phyloP scores from a whole-genome alignment of 345 rosid genomes.

The Eutrema yunnanense region DNA sequence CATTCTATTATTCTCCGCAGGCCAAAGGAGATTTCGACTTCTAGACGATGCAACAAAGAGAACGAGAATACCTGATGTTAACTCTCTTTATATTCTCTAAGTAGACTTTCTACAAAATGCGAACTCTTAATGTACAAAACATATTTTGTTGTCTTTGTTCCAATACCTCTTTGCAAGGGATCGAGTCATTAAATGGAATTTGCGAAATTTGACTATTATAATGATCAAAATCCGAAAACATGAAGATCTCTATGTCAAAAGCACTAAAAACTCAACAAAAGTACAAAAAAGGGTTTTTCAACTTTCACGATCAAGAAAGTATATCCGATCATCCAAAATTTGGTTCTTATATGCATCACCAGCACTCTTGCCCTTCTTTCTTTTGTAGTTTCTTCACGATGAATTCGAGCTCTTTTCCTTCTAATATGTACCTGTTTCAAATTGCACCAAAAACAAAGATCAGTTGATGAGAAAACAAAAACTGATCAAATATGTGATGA shows the following conservation, averaged over 20 bases:
- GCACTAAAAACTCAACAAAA: neutral
- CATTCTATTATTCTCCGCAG: neutral
- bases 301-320: neutral
- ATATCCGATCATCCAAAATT: neutral
- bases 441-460: neutral
- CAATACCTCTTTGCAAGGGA: neutral
- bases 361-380: slow-evolving; percentile 21
- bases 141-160: neutral
- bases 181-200: neutral
- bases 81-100: neutral
- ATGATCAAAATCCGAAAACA: neutral
- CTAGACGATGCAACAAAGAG: neutral
- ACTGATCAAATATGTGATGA: neutral
- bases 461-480: neutral
- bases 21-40: slow-evolving; percentile 13
- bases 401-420: slow-evolving; percentile 17
- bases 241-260: neutral
- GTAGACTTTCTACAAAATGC: neutral
- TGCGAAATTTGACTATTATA: neutral
- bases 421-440: slow-evolving; percentile 9
- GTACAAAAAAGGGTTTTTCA: neutral
- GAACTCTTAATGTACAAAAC: neutral
- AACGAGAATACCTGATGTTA: neutral
- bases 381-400: slow-evolving; percentile 24
- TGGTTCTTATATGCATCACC: neutral